Conservation (phyloP, 768 basidiomycete species). For the Mycena indigotica region DNA sequence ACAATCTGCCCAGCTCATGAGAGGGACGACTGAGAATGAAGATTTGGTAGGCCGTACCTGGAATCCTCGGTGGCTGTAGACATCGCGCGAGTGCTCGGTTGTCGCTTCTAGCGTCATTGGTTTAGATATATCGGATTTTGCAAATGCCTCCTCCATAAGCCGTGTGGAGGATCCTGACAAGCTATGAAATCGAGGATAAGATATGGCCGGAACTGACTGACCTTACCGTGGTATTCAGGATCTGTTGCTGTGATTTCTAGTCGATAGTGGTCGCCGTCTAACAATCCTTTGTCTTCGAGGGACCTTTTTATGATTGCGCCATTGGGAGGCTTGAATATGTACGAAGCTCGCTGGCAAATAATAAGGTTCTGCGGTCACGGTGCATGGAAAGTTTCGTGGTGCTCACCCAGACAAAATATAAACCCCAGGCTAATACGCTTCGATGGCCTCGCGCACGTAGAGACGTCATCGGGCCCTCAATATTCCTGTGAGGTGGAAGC, state of each 20-base stretch:
- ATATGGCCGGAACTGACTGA: not conserved
- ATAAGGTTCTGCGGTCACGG: not conserved
- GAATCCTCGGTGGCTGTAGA: not conserved
- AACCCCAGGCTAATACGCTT: slow-evolving; percentile 1
- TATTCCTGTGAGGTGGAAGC: slow-evolving; percentile 9
- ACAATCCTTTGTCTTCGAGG: slow-evolving; percentile 2
- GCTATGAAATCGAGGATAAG: not conserved
- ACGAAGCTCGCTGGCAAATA: not conserved
- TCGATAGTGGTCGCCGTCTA: slow-evolving; percentile 8
- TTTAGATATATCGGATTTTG: not conserved
- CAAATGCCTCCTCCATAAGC: slow-evolving; percentile 10
- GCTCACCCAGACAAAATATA: not conserved
- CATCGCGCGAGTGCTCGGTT: slow-evolving; percentile 5
- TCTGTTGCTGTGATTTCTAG: slow-evolving; percentile 15
- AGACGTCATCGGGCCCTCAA: slow-evolving; percentile 6
- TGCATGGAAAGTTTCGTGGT: not conserved
- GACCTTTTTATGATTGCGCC: slow-evolving; percentile 5
- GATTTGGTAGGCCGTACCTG: not conserved
- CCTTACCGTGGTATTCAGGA: slow-evolving; percentile 10
- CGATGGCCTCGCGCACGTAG: slow-evolving; percentile 2
- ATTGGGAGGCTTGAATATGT: slow-evolving; percentile 8
- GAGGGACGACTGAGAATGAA: not conserved
- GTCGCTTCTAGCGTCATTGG: slow-evolving; percentile 13
- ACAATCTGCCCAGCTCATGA: too few species aligned
- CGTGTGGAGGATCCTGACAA: not conserved